phyloP scores from a whole-genome alignment of 208 protist genomes.

The Kentomonas sorsogonicus region DNA sequence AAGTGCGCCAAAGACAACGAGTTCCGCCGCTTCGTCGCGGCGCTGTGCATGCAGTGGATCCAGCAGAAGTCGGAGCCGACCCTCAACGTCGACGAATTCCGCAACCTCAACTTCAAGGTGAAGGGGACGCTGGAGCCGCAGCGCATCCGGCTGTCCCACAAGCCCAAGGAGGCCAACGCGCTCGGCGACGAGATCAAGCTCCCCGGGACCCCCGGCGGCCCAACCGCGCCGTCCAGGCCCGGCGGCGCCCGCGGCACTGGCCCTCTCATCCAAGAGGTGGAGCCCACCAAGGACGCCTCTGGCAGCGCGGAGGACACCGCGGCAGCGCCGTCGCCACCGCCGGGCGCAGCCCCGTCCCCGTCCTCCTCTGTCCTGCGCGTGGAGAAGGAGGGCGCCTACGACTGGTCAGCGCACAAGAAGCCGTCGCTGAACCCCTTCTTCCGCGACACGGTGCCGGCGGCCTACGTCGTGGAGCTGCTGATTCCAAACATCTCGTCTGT shows the following conservation, averaged over 20 bases:
- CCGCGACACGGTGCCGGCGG: constrained; percentile 62
- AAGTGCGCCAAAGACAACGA: constrained; percentile 69
- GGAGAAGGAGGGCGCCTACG: constrained; percentile 47
- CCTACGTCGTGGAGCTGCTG: constrained; percentile 47
- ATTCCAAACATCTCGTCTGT: constrained; percentile 72
- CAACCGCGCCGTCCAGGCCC: constrained; percentile 38
- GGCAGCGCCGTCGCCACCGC: background rate
- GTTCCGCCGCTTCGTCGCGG: constrained; percentile 82
- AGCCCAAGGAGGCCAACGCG: constrained; percentile 51
- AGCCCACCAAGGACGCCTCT: background rate
- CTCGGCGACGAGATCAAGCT: constrained; percentile 84
- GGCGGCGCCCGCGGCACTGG: constrained; percentile 32
- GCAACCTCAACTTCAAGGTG: constrained; percentile 81
- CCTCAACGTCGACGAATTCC: constrained; percentile 83
- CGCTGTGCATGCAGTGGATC: constrained; percentile 87
- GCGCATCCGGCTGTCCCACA: constrained; percentile 67
- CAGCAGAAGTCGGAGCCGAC: constrained; percentile 87
- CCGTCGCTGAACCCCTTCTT: constrained; percentile 66
- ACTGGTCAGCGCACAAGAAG: constrained; percentile 73
- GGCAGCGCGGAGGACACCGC: background rate
- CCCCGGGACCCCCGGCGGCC: constrained; percentile 25
- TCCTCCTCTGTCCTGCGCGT: constrained; percentile 22
- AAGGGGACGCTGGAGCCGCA: constrained; percentile 84
- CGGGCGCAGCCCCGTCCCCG: background rate
- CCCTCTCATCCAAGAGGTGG: constrained; percentile 64